phyloP scores from a whole-genome alignment of 768 basidiomycete species.

The Punctularia strigosozonata region DNA sequence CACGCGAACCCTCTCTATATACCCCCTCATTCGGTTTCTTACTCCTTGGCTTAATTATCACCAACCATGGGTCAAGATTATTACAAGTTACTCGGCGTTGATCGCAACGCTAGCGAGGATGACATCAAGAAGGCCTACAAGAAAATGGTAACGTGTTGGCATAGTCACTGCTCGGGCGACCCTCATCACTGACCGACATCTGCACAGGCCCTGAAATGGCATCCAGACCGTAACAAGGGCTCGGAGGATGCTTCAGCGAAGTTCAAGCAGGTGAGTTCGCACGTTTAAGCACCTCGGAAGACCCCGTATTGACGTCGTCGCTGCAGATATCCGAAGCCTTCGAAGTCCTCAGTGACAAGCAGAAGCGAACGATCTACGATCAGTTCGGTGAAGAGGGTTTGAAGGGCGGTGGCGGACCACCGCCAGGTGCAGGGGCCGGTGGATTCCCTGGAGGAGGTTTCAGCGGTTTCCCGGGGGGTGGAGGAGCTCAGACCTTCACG shows the following conservation, averaged over 20 bases:
- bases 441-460: conserved; percentile 23
- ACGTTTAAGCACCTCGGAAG: no score
- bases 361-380: conserved; percentile 81
- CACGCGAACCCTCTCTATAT: no score
- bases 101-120: conserved; percentile 65
- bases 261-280: conserved; percentile 71
- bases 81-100: conserved; percentile 73
- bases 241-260: conserved; percentile 79
- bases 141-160: conserved; percentile 52
- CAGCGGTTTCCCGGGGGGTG: conserved; percentile 35
- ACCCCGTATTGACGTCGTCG: neutral
- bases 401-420: conserved; percentile 53
- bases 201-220: conserved; percentile 76
- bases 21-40: neutral
- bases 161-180: neutral
- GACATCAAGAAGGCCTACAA: conserved; percentile 93
- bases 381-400: conserved; percentile 94
- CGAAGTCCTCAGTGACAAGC: conserved; percentile 82
- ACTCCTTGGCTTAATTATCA: conserved; percentile 1
- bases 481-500: conserved; percentile 39
- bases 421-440: conserved; percentile 36
- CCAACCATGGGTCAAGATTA: conserved; percentile 72
- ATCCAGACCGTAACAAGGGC: conserved; percentile 84
- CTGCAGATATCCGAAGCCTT: conserved; percentile 85
- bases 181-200: conserved; percentile 1